A percentile compares a stretch with the other conserved stretches of the same genome.
phyloP scores from a whole-genome alignment of 2,329 filamentous ascomycete genomes.

The Cercospora sp. region DNA sequence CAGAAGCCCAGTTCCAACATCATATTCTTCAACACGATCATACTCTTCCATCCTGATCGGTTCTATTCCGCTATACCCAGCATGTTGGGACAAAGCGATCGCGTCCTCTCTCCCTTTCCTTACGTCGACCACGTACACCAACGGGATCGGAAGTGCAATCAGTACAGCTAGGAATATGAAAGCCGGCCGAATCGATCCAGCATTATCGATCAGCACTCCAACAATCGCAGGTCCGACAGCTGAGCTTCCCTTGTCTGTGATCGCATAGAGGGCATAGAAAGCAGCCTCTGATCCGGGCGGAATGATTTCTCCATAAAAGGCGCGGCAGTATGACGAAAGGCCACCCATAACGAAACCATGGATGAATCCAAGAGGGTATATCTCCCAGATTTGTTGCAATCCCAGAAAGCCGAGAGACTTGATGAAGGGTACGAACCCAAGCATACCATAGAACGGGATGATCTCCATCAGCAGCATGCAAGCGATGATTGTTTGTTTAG shows the following conservation, averaged over 20 bases:
- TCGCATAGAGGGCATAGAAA: slow-evolving; percentile 91
- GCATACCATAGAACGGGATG: slow-evolving; percentile 82
- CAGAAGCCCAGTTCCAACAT: slow-evolving; percentile 3
- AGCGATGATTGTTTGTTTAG: slow-evolving; percentile 79
- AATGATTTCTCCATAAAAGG: slow-evolving; percentile 84
- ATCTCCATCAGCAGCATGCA: slow-evolving; percentile 84
- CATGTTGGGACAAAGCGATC: slow-evolving; percentile 22
- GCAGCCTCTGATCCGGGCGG: slow-evolving; percentile 88
- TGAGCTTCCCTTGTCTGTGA: slow-evolving; percentile 92
- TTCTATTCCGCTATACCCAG: background rate
- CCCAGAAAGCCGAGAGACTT: slow-evolving; percentile 71
- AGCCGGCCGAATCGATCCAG: slow-evolving; percentile 53
- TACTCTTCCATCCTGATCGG: slow-evolving; percentile 25
- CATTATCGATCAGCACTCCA: slow-evolving; percentile 76
- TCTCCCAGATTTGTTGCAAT: slow-evolving; percentile 85
- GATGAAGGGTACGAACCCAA: slow-evolving; percentile 79
- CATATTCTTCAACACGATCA: slow-evolving; percentile 11
- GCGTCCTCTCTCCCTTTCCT: slow-evolving; percentile 51
- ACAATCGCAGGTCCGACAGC: slow-evolving; percentile 90
- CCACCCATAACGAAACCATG: slow-evolving; percentile 90
- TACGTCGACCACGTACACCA: slow-evolving; percentile 79
- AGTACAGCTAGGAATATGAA: slow-evolving; percentile 83
- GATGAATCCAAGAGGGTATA: slow-evolving; percentile 81
- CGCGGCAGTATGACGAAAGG: slow-evolving; percentile 82
- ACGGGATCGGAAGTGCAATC: slow-evolving; percentile 72